These are phyloP conservation scores for Plectosphaerella cucumerina DNA, from an alignment of 2,329 filamentous ascomycete species.

Conservation along the genomic window DNA sequence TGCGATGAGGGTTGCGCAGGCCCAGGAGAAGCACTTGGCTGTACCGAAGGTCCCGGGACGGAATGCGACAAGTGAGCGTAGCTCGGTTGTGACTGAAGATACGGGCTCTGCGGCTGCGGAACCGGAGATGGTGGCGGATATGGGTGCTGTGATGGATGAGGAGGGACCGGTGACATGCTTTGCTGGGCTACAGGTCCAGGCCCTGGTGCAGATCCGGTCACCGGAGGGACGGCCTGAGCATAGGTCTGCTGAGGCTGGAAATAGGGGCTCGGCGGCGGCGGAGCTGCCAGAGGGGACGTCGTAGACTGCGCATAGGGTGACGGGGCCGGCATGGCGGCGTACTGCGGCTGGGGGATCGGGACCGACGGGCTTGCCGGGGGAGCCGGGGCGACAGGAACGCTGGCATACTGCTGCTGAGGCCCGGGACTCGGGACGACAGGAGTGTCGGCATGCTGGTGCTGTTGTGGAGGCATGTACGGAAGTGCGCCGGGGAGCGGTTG, in stretches of 20 bases:
- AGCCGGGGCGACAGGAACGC: neutral
- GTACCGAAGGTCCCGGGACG: neutral
- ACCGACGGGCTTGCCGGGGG: neutral
- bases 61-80: neutral
- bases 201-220: neutral
- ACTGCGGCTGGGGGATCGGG: constrained; percentile 3
- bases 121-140: neutral
- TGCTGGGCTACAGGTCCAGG: neutral
- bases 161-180: neutral
- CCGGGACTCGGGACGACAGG: neutral
- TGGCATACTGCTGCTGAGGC: neutral
- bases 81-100: neutral
- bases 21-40: neutral
- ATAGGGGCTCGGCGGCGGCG: constrained; percentile 6
- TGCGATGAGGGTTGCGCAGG: neutral
- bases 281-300: constrained; percentile 1
- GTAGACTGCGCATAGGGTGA: neutral
- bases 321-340: constrained; percentile 1
- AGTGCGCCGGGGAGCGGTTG: too few relatives aligned
- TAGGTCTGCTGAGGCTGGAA: constrained; percentile 9
- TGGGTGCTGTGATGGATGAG: neutral
- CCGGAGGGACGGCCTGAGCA: neutral
- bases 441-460: too few relatives aligned
- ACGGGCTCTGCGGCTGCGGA: neutral
- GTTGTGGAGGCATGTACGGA: too few relatives aligned